Conservation (phyloP, 2,329 filamentous ascomycete species). For the Biscogniauxia mediterranea region DNA sequence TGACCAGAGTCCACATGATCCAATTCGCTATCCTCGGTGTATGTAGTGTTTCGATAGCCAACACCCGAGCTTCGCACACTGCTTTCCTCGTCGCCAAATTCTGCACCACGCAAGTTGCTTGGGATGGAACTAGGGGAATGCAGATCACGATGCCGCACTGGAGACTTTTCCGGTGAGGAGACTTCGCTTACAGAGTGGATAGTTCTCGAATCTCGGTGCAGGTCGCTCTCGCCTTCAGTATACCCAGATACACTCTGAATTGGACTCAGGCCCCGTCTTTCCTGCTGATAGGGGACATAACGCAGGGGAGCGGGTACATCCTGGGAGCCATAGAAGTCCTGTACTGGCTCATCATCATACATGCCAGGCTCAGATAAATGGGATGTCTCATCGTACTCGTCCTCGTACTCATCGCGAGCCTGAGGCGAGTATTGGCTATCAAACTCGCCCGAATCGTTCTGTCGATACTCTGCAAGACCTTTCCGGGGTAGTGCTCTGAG, state of each 20-base stretch:
- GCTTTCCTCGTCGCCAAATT: slow-evolving; percentile 59
- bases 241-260: slow-evolving; percentile 92
- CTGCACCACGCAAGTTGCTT: slow-evolving; percentile 47
- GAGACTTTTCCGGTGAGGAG: slow-evolving; percentile 61
- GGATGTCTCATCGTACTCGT: slow-evolving; percentile 46
- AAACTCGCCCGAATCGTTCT: slow-evolving; percentile 48
- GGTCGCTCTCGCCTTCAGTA: slow-evolving; percentile 64
- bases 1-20: slow-evolving; percentile 63
- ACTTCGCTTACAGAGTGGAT: slow-evolving; percentile 50
- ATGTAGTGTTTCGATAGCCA: slow-evolving; percentile 53
- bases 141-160: slow-evolving; percentile 41
- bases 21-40: slow-evolving; percentile 54
- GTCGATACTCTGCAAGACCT: slow-evolving; percentile 39
- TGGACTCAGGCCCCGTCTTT: slow-evolving; percentile 75
- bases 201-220: slow-evolving; percentile 55
- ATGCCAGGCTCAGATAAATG: slow-evolving; percentile 32
- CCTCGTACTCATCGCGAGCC: slow-evolving; percentile 36
- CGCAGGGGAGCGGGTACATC: slow-evolving; percentile 63
- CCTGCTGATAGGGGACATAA: slow-evolving; percentile 67
- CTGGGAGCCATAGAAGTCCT: slow-evolving; percentile 55
- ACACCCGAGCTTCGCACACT: slow-evolving; percentile 52
- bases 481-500: slow-evolving; percentile 53
- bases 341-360: slow-evolving; percentile 42
- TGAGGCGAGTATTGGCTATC: slow-evolving; percentile 41
- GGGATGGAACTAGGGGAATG: slow-evolving; percentile 57